phyloP scores from a whole-genome alignment of 768 basidiomycete genomes.

The Suillus plorans region DNA sequence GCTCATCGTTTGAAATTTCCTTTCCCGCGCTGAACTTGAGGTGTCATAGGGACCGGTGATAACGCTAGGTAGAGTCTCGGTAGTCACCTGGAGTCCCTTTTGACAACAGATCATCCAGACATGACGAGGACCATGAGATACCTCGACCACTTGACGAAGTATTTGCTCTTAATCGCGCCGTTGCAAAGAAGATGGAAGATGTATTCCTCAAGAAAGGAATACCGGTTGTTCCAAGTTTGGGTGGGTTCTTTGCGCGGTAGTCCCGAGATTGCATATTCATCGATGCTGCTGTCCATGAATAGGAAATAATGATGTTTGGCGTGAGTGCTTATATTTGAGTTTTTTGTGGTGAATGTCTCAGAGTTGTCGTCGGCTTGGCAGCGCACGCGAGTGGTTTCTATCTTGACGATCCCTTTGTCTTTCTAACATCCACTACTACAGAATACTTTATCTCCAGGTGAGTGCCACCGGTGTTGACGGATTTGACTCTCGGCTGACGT shows the following conservation, averaged over 20 bases:
- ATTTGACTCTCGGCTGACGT: constrained; percentile 7
- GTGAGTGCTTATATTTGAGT: constrained; percentile 43
- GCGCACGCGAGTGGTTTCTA: constrained; percentile 51
- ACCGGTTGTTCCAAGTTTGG: constrained; percentile 79
- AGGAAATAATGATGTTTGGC: constrained; percentile 95
- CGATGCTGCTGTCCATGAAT: neutral
- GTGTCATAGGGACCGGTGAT: constrained; percentile 67
- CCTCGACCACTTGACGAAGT: constrained; percentile 84
- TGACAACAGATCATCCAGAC: constrained; percentile 42
- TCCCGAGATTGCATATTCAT: constrained; percentile 1
- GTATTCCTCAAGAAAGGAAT: constrained; percentile 72
- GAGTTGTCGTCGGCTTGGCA: constrained; percentile 19
- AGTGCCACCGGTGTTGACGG: constrained; percentile 11
- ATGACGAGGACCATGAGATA: constrained; percentile 80
- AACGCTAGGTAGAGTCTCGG: constrained; percentile 53
- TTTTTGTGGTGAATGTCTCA: constrained; percentile 1
- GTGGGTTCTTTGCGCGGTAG: constrained; percentile 36
- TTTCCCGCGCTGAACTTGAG: constrained; percentile 1
- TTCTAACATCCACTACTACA: constrained; percentile 24
- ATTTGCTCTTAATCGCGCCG: constrained; percentile 64
- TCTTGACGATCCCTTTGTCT: neutral
- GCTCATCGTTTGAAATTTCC: constrained; percentile 20
- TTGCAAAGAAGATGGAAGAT: constrained; percentile 69
- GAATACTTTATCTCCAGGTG: constrained; percentile 71
- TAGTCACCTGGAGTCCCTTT: neutral